Evolutionary conservation across 805 yeast species (phyloP).

Genomic region (Zygotorulaspora florentina): DNA sequence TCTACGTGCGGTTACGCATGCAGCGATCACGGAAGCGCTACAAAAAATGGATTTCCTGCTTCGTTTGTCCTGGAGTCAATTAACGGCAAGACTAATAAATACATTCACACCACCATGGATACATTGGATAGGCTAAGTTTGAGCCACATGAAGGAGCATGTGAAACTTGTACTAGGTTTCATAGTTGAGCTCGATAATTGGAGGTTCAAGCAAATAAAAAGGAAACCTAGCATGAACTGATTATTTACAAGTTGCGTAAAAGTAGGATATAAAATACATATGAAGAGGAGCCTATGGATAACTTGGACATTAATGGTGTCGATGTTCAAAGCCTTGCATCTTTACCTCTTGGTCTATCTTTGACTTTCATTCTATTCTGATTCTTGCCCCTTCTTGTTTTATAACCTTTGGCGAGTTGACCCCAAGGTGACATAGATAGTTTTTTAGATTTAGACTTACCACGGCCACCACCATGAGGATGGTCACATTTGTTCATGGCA

Average conservation of each 20-base stretch:
- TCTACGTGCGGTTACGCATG: slow-evolving; percentile 89
- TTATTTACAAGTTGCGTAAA: slow-evolving; percentile 11
- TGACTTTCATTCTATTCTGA: slow-evolving; percentile 76
- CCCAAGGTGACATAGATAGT: slow-evolving; percentile 95
- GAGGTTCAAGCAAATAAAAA: slow-evolving; percentile 10
- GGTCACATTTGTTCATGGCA: slow-evolving; percentile 96
- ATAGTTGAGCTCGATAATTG: slow-evolving; percentile 58
- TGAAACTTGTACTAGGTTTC: slow-evolving; percentile 69
- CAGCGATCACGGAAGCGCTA: slow-evolving; percentile 87
- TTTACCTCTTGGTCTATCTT: slow-evolving; percentile 86
- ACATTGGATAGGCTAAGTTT: slow-evolving; percentile 77
- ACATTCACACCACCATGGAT: slow-evolving; percentile 73
- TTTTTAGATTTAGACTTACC: slow-evolving; percentile 98
- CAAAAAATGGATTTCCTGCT: slow-evolving; percentile 78
- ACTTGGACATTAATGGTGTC: neutral
- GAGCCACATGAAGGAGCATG: slow-evolving; percentile 75
- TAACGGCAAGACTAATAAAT: slow-evolving; percentile 58
- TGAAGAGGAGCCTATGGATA: neutral
- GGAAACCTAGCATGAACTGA: slow-evolving; percentile 2
- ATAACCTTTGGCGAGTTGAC: slow-evolving; percentile 84
- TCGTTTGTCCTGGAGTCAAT: slow-evolving; percentile 78
- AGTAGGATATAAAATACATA: neutral
- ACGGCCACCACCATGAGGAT: slow-evolving; percentile 99
- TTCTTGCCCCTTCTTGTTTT: slow-evolving; percentile 91
- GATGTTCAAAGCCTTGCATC: slow-evolving; percentile 25